These are phyloP conservation scores for Avena sativa DNA, from an alignment of 176 grass and related monocot genomes.

Conservation along the genomic window DNA sequence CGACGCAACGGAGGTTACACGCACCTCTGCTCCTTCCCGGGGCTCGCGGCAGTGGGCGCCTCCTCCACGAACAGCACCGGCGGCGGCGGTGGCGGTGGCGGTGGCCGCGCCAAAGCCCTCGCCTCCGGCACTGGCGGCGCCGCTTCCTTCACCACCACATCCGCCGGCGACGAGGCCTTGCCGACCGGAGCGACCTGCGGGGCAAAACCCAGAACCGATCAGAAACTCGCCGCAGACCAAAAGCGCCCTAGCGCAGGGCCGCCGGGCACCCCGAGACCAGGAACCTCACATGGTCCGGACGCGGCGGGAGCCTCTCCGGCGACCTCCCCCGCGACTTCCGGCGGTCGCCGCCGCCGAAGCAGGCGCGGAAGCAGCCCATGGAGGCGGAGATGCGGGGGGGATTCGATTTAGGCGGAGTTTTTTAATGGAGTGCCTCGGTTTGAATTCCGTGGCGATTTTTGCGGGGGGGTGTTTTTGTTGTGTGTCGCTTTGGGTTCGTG, in stretches of 20 bases:
- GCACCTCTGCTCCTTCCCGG: slow-evolving; percentile 40
- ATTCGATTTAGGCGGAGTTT: neutral
- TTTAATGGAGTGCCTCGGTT: slow-evolving; percentile 4
- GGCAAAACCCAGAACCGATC: neutral
- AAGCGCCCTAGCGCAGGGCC: neutral
- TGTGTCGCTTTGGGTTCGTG: slow-evolving; percentile 19
- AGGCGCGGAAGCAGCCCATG: slow-evolving; percentile 94
- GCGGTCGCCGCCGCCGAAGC: slow-evolving; percentile 67
- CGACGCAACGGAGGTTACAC: neutral
- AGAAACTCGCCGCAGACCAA: slow-evolving; percentile 3
- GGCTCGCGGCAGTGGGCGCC: neutral
- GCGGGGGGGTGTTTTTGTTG: neutral
- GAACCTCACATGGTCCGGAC: slow-evolving; percentile 41
- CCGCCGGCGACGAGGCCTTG: neutral
- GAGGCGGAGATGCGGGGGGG: slow-evolving; percentile 27
- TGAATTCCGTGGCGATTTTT: slow-evolving; percentile 21
- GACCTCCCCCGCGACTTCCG: slow-evolving; percentile 27
- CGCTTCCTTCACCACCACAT: slow-evolving; percentile 34
- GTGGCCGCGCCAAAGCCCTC: neutral
- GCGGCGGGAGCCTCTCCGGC: slow-evolving; percentile 32
- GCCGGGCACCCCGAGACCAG: neutral
- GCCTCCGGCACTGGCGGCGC: neutral
- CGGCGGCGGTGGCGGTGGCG: neutral
- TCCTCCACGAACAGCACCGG: neutral
- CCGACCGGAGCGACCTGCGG: slow-evolving; percentile 35